These are phyloP conservation scores for Salicornia ramosissima DNA, from an alignment of 148 eudicot genomes.

Conservation along the genomic window DNA sequence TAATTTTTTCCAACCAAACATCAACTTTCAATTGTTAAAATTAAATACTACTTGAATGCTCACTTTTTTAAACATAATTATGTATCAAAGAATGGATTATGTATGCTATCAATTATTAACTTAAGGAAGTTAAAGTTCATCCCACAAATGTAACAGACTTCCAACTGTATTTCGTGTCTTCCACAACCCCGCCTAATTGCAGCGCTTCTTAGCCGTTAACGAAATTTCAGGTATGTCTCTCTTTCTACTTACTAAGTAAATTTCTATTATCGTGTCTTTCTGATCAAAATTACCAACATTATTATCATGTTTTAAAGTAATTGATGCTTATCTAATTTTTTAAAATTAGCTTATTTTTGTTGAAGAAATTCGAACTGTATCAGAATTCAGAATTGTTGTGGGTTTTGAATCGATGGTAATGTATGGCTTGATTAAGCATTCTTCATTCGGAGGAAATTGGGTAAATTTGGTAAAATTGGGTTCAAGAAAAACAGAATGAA, in stretches of 20 bases:
- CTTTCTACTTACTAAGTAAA: neutral
- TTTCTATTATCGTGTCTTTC: neutral
- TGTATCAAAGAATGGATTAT: no score
- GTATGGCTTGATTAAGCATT: neutral
- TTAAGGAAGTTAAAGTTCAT: no score
- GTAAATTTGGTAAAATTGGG: neutral
- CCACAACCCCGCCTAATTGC: constrained; percentile 15
- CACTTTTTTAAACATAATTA: no score
- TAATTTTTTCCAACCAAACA: no score
- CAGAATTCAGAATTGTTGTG: neutral
- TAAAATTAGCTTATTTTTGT: neutral
- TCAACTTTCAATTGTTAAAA: no score
- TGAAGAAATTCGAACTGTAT: neutral
- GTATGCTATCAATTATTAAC: no score
- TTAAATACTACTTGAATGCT: no score
- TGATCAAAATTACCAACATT: neutral
- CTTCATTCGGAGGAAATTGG: neutral
- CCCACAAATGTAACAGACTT: neutral
- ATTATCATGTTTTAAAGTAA: neutral
- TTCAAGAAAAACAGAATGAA: no score
- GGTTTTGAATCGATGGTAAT: neutral
- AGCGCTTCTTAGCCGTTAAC: neutral
- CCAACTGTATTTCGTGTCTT: neutral
- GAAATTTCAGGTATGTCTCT: constrained; percentile 14
- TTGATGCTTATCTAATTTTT: no score